A percentile compares a stretch with the other conserved stretches of the same genome.
These are phyloP conservation scores for Dendrobium officinale DNA, from an alignment of 106 monocot species.

Conservation along the genomic window DNA sequence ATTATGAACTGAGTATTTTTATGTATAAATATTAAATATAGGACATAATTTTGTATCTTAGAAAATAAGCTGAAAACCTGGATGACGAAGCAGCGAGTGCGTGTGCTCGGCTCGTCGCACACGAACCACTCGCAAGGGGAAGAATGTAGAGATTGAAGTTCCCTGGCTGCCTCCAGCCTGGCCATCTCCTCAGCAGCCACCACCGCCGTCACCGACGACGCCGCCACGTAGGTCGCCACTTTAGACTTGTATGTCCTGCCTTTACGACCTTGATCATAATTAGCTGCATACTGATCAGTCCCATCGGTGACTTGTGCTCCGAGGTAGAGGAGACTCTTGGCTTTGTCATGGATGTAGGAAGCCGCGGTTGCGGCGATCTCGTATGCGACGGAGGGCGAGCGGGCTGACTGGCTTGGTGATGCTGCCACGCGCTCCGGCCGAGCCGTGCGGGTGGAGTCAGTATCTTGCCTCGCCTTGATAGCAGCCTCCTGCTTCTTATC, in stretches of 20 bases:
- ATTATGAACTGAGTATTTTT: too few species aligned
- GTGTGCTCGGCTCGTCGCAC: conserved; percentile 58
- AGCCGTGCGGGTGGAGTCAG: conserved; percentile 14
- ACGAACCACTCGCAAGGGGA: conserved; percentile 93
- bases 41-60: too few species aligned
- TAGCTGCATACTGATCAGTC: not conserved
- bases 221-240: conserved; percentile 47
- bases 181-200: conserved; percentile 76
- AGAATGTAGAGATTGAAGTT: conserved; percentile 62
- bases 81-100: conserved; percentile 70
- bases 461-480: conserved; percentile 27
- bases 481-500: conserved; percentile 44
- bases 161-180: conserved; percentile 63
- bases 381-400: conserved; percentile 45
- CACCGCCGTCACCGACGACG: conserved; percentile 70
- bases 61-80: conserved; percentile 26
- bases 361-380: conserved; percentile 80
- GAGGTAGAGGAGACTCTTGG: conserved; percentile 39
- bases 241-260: conserved; percentile 37
- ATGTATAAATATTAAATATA: too few species aligned
- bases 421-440: not conserved
- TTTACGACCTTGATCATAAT: not conserved
- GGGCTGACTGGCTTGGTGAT: conserved; percentile 1
- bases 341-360: conserved; percentile 56
- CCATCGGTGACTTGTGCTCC: not conserved